phyloP scores from a whole-genome alignment of 1,139 yeast genomes.

The Kodamaea alishanica region DNA sequence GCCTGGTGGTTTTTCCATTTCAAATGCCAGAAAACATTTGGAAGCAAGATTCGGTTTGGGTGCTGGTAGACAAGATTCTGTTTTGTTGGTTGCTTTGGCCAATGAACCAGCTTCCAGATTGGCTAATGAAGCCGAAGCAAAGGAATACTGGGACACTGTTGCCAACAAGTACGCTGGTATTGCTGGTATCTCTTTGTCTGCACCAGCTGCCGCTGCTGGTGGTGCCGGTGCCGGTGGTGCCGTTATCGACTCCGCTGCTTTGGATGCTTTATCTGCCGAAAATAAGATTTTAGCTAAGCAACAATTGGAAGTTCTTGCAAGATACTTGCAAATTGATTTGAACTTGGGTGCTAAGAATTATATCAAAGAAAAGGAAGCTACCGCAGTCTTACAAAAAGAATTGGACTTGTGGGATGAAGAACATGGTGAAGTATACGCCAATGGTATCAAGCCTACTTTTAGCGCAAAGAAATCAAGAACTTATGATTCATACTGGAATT shows the following conservation, averaged over 20 bases:
- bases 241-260: slow-evolving; percentile 91
- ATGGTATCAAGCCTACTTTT: slow-evolving; percentile 87
- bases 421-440: slow-evolving; percentile 92
- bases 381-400: slow-evolving; percentile 78
- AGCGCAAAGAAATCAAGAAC: slow-evolving; percentile 91
- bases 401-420: slow-evolving; percentile 91
- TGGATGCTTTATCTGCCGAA: slow-evolving; percentile 90
- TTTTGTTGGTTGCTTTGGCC: slow-evolving; percentile 75
- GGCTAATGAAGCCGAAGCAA: slow-evolving; percentile 83
- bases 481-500: slow-evolving; percentile 98
- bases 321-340: slow-evolving; percentile 88
- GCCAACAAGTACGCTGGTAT: slow-evolving; percentile 83
- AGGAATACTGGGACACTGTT: slow-evolving; percentile 75
- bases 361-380: slow-evolving; percentile 84
- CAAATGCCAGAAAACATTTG: slow-evolving; percentile 86
- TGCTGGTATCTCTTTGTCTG: slow-evolving; percentile 72
- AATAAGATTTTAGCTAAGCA: slow-evolving; percentile 87
- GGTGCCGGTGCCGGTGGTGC: slow-evolving; percentile 75
- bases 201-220: slow-evolving; percentile 55
- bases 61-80: slow-evolving; percentile 90
- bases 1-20: slow-evolving; percentile 98
- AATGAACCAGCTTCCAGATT: slow-evolving; percentile 90
- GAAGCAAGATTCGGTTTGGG: slow-evolving; percentile 90
- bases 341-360: slow-evolving; percentile 86
- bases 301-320: slow-evolving; percentile 91